These are phyloP conservation scores for Pseudopediastrum boryanum DNA, from an alignment of 139 green algal species.

Conservation along the genomic window DNA sequence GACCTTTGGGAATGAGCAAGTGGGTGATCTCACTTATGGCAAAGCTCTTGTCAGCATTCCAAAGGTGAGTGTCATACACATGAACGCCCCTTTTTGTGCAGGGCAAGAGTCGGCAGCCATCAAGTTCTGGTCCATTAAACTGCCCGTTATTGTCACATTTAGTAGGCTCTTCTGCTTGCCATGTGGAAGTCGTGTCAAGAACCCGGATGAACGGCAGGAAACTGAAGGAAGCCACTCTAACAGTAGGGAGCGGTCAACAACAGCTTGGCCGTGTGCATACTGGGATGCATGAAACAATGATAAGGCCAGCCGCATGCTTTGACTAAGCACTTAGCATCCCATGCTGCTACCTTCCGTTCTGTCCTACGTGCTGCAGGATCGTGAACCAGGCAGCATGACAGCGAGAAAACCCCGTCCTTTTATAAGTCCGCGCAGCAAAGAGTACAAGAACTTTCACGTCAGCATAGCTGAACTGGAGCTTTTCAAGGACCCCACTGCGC, in stretches of 20 bases:
- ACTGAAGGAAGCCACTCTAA: background rate
- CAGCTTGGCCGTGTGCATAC: too few species aligned
- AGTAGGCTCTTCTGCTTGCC: background rate
- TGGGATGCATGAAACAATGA: too few species aligned
- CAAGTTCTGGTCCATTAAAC: background rate
- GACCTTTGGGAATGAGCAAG: slow-evolving; percentile 17
- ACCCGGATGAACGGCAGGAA: background rate
- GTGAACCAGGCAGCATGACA: too few species aligned
- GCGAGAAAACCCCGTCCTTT: background rate
- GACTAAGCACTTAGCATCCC: too few species aligned
- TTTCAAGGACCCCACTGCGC: background rate
- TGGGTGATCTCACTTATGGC: background rate
- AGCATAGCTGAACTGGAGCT: background rate
- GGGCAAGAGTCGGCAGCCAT: background rate
- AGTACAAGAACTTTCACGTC: background rate
- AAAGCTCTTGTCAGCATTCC: slow-evolving; percentile 1
- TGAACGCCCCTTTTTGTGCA: background rate
- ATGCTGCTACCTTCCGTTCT: too few species aligned
- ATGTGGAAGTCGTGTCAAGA: background rate
- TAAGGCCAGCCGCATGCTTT: too few species aligned
- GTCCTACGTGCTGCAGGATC: too few species aligned
- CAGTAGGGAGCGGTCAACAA: too few species aligned
- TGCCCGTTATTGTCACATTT: background rate
- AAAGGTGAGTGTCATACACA: background rate
- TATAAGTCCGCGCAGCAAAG: background rate